Conservation (phyloP, 768 basidiomycete genomes). For the Tylopilus subfusipes region DNA sequence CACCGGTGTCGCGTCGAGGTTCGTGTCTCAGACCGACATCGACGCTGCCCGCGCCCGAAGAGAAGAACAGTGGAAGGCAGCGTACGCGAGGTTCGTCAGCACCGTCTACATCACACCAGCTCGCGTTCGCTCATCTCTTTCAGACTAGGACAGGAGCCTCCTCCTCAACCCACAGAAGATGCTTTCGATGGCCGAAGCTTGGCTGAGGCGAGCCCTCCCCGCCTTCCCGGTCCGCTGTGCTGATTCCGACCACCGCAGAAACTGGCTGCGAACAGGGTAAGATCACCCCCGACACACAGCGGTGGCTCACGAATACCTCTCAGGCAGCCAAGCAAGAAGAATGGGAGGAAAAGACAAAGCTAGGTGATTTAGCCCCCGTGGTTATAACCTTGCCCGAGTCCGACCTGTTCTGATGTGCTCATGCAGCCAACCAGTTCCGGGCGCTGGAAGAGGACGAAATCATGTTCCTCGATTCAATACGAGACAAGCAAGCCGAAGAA, state of each 20-base stretch:
- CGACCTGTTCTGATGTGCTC: constrained; percentile 7
- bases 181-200: constrained; percentile 80
- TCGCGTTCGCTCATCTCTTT: constrained; percentile 7
- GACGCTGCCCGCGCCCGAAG: constrained; percentile 66
- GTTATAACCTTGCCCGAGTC: constrained; percentile 4
- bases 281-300: constrained; percentile 15
- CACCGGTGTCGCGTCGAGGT: constrained; percentile 76
- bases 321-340: constrained; percentile 89
- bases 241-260: constrained; percentile 46
- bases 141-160: constrained; percentile 83
- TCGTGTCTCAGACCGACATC: constrained; percentile 76
- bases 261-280: constrained; percentile 84
- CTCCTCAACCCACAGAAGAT: constrained; percentile 71
- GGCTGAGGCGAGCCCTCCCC: constrained; percentile 66
- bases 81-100: constrained; percentile 65
- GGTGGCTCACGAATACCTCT: constrained; percentile 8
- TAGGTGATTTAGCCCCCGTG: constrained; percentile 37
- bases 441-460: constrained; percentile 89
- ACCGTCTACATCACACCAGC: not conserved
- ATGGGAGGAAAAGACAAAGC: constrained; percentile 88
- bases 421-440: constrained; percentile 79
- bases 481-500: constrained; percentile 71
- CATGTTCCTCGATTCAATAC: constrained; percentile 80
- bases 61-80: constrained; percentile 88
- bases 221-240: constrained; percentile 6